Evolutionary conservation across 495 filamentous ascomycete genomes (phyloP).

Genomic region (Trypethelium eluteriae): DNA sequence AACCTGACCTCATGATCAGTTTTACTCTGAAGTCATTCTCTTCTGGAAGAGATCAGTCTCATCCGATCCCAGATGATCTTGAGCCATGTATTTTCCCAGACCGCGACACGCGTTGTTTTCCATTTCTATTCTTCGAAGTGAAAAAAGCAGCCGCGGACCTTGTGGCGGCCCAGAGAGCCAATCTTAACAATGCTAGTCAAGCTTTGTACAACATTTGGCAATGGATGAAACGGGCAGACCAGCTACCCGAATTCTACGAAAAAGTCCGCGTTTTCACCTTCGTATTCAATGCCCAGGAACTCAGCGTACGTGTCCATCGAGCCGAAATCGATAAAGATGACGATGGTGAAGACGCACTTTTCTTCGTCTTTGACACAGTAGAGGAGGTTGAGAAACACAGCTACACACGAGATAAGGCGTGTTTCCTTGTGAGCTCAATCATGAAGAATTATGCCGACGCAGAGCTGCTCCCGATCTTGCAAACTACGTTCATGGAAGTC

Average conservation of each 20-base stretch:
- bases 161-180: background rate
- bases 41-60: background rate
- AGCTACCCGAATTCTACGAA: background rate
- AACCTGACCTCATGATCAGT: background rate
- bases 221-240: background rate
- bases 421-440: background rate
- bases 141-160: background rate
- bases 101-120: background rate
- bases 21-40: background rate
- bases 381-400: background rate
- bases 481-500: background rate
- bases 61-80: background rate
- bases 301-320: background rate
- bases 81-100: constrained; percentile 1
- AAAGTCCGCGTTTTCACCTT: background rate
- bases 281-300: background rate
- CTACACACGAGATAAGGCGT: background rate
- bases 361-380: background rate
- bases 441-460: background rate
- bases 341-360: background rate
- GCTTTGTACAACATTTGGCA: background rate
- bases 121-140: background rate
- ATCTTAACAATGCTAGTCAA: constrained; percentile 1
- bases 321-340: background rate
- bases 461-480: background rate